Conservation (phyloP, 306 rosid genomes). For the Ammopiptanthus mongolicus region DNA sequence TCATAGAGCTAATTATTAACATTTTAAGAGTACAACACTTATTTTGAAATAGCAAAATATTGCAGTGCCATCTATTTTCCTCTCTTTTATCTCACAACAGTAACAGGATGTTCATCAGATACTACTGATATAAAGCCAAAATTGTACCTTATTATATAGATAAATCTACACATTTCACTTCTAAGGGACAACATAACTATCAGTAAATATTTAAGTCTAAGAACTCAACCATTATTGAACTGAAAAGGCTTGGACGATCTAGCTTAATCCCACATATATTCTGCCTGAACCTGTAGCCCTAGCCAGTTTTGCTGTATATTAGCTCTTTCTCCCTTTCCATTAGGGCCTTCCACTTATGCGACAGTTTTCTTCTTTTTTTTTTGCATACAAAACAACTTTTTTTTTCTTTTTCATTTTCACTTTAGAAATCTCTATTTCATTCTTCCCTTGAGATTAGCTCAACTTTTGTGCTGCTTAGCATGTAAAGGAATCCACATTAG, state of each 20-base stretch:
- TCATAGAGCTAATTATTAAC: background rate
- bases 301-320: background rate
- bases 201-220: constrained; percentile 14
- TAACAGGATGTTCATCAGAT: constrained; percentile 1
- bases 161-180: background rate
- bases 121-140: background rate
- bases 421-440: constrained; percentile 3
- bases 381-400: background rate
- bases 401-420: background rate
- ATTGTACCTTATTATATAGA: constrained; percentile 2
- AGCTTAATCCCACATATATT: constrained; percentile 21
- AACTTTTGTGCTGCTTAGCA: constrained; percentile 22
- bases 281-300: background rate
- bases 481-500: constrained; percentile 23
- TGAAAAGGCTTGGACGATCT: constrained; percentile 2
- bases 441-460: constrained; percentile 10
- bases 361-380: background rate
- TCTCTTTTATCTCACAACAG: constrained; percentile 1
- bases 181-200: constrained; percentile 11
- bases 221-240: constrained; percentile 3
- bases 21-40: background rate
- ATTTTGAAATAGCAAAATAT: background rate
- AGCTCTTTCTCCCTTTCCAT: constrained; percentile 14
- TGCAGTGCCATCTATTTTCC: constrained; percentile 6
- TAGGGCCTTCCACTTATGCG: constrained; percentile 10